Base-by-base conservation (phyloP, 192 early-diverging fungal species). In the Linderina pennispora region DNA sequence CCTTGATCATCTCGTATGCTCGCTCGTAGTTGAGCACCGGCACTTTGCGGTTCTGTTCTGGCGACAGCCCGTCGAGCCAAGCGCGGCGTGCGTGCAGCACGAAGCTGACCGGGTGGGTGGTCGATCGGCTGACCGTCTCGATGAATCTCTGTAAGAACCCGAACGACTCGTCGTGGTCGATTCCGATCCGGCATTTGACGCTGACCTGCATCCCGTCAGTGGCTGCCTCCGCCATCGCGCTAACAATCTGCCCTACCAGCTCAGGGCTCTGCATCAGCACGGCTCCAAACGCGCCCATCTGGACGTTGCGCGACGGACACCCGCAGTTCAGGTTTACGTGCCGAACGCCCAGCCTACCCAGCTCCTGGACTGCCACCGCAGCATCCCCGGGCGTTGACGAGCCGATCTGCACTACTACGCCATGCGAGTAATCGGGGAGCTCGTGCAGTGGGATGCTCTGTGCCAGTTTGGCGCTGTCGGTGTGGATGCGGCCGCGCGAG, bases 181-280 rank as follows among this genome's bases (percentile, higher is more conserved):
- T 70, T 5, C 86, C 86, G n/a, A 80, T 80, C 11, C 86, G 73
- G 54, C 84, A 86, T 62, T 88, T 88, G 37, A 88, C 76, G 28
- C 80, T 86, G 24, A 88, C 63, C 9, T 75, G 72, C 17, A 80
- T 65, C 3, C 45, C 36, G 2, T 51, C 59, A 1, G 60, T 53
- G 5, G 66, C 65, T 3, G 65, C 58, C n/a, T 51, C 53, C 0
- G 52, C 25, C 74, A 88, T 83, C 8, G 73, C 78, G 4, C 55
- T 53, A 16, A 84, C 71, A 3, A 85, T 81, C 11, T 69, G 55
- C 6, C 79, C 80, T 0, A 81, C 76, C 8, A 41, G 21, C 1
- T 60, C 60, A 0, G 86, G 86, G 7, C 70, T 71, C 36, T 80
- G 83, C 86, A 88, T 88, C 19, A 88, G 53, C 9, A 82, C 64